These are phyloP conservation scores for Cyclotella atomus DNA, from an alignment of 108 stramenopile species.

Conservation along the genomic window DNA sequence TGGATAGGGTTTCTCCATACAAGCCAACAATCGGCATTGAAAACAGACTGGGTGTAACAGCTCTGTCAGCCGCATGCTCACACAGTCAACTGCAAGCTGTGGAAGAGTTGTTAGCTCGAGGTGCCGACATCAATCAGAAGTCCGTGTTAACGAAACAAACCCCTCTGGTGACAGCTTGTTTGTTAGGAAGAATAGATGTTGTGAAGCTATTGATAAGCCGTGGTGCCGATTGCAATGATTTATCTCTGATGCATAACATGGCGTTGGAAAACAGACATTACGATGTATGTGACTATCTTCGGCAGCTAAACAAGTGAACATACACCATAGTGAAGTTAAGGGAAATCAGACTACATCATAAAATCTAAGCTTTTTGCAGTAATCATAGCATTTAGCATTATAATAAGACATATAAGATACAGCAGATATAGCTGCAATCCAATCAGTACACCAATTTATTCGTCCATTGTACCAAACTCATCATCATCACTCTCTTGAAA, in stretches of 20 bases:
- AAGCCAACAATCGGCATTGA: constrained; percentile 44
- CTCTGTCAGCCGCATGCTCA: constrained; percentile 31
- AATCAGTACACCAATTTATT: too few relatives aligned
- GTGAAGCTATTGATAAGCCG: constrained; percentile 28
- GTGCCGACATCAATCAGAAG: constrained; percentile 33
- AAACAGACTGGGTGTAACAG: constrained; percentile 39
- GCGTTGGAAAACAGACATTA: not conserved
- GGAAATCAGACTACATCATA: too few relatives aligned
- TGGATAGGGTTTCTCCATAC: constrained; percentile 35
- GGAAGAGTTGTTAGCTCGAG: constrained; percentile 37
- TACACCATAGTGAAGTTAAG: too few relatives aligned
- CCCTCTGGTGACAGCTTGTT: constrained; percentile 30
- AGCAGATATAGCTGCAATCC: too few relatives aligned
- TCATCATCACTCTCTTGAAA: too few relatives aligned
- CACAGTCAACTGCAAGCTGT: constrained; percentile 23
- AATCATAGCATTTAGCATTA: too few relatives aligned
- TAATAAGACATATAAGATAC: too few relatives aligned
- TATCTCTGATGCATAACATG: constrained; percentile 5
- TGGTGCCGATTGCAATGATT: constrained; percentile 22
- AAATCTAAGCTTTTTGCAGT: too few relatives aligned
- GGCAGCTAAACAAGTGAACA: constrained; percentile 3
- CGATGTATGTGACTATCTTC: constrained; percentile 15
- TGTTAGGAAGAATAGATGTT: constrained; percentile 32
- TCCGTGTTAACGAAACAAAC: constrained; percentile 22
- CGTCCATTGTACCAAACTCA: too few relatives aligned